Conservation (phyloP, 1,139 yeast genomes). For the Pneumocystis jirovecii region DNA sequence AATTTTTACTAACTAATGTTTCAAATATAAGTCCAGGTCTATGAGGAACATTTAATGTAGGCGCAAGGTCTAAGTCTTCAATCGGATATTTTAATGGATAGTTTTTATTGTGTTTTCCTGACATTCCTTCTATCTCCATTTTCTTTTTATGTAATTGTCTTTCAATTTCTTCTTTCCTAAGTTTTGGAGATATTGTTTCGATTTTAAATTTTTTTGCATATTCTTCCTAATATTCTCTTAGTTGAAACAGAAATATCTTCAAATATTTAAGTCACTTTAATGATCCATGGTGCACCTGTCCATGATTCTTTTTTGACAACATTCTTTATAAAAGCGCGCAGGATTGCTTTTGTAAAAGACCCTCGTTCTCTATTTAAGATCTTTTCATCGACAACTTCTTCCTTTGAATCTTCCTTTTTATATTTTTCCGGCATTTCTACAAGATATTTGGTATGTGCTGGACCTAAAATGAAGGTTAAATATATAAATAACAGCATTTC, state of each 20-base stretch:
- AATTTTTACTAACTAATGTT: slow-evolving; percentile 7
- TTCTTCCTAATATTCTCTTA: background rate
- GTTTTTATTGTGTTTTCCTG: background rate
- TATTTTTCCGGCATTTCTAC: slow-evolving; percentile 36
- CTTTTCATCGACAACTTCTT: slow-evolving; percentile 44
- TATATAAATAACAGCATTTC: background rate
- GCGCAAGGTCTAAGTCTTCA: slow-evolving; percentile 15
- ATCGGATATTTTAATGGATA: slow-evolving; percentile 1
- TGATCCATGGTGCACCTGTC: slow-evolving; percentile 94
- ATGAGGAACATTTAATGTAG: slow-evolving; percentile 6
- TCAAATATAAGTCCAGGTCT: slow-evolving; percentile 16
- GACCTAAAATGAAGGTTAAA: slow-evolving; percentile 24
- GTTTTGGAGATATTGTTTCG: slow-evolving; percentile 24
- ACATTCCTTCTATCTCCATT: slow-evolving; percentile 1
- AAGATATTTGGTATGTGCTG: slow-evolving; percentile 56
- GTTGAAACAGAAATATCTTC: background rate
- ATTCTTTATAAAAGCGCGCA: slow-evolving; percentile 76
- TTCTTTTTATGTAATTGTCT: slow-evolving; percentile 13
- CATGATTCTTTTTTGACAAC: slow-evolving; percentile 69
- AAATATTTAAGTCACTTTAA: slow-evolving; percentile 38
- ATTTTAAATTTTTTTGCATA: slow-evolving; percentile 31
- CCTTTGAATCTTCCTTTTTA: slow-evolving; percentile 33
- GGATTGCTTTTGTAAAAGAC: slow-evolving; percentile 75
- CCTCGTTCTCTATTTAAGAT: slow-evolving; percentile 71
- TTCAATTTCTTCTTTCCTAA: slow-evolving; percentile 13